Evolutionary conservation across 1,284 basidiomycete genomes (phyloP).

Genomic region (Trichosporon ovoides): DNA sequence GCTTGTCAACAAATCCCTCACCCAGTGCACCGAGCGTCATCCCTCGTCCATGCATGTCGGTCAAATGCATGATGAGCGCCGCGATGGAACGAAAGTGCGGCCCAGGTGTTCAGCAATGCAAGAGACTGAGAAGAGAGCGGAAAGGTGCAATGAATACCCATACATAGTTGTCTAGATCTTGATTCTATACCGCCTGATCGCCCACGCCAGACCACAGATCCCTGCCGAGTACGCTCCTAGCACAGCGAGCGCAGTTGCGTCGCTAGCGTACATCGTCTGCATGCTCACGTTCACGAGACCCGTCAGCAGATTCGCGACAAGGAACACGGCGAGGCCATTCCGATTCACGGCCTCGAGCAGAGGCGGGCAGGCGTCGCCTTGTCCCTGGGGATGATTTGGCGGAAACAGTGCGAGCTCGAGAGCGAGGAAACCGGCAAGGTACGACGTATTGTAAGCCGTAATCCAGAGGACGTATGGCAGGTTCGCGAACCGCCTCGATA

Average conservation of each 20-base stretch:
- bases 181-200: slow-evolving; percentile 11
- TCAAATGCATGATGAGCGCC: no score
- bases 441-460: slow-evolving; percentile 79
- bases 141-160: no score
- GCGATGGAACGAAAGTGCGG: no score
- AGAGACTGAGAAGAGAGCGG: no score
- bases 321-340: slow-evolving; percentile 73
- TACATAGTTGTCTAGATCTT: slow-evolving; percentile 12
- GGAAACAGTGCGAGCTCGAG: slow-evolving; percentile 62
- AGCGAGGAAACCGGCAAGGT: slow-evolving; percentile 73
- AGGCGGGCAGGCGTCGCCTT: slow-evolving; percentile 50
- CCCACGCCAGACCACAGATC: slow-evolving; percentile 62
- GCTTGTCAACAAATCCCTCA: no score
- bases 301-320: slow-evolving; percentile 80
- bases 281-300: slow-evolving; percentile 78
- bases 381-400: slow-evolving; percentile 14
- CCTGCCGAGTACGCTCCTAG: slow-evolving; percentile 61
- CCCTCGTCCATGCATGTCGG: no score
- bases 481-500: slow-evolving; percentile 80
- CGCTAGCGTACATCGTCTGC: slow-evolving; percentile 69
- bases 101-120: no score
- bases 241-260: slow-evolving; percentile 57
- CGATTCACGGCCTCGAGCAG: slow-evolving; percentile 75
- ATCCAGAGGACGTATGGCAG: slow-evolving; percentile 85
- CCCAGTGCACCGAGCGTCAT: no score